Conservation (phyloP, 352 stramenopile species). For the Aphanomyces invadans region DNA sequence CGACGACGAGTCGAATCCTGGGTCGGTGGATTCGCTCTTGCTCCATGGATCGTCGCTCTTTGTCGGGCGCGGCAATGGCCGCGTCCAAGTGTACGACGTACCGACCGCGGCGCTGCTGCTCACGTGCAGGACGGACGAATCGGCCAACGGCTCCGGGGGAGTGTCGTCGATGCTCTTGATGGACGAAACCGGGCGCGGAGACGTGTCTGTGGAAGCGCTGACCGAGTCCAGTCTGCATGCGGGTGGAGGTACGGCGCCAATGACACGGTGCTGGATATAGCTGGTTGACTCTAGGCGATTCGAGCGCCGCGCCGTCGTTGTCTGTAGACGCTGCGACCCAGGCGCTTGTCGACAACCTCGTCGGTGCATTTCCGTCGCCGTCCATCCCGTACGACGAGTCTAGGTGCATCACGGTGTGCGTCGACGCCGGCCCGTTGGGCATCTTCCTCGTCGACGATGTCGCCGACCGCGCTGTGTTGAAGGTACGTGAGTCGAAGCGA, state of each 20-base stretch:
- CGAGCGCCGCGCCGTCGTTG: background rate
- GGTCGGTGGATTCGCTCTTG: slow-evolving; percentile 51
- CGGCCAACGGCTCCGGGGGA: background rate
- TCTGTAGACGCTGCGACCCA: background rate
- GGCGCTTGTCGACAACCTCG: background rate
- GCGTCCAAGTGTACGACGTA: slow-evolving; percentile 69
- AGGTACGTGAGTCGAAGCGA: slow-evolving; percentile 12
- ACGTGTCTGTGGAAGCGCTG: background rate
- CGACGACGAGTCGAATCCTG: slow-evolving; percentile 31
- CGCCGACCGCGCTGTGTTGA: slow-evolving; percentile 44
- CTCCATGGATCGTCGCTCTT: slow-evolving; percentile 46
- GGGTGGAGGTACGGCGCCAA: background rate
- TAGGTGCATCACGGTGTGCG: slow-evolving; percentile 15
- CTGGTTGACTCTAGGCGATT: too few relatives aligned
- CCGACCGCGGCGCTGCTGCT: slow-evolving; percentile 31
- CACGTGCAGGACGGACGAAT: background rate
- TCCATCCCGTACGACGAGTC: slow-evolving; percentile 17
- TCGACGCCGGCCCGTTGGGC: slow-evolving; percentile 44
- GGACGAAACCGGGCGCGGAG: background rate
- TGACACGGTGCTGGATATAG: too few relatives aligned
- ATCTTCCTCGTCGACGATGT: slow-evolving; percentile 53
- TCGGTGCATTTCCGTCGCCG: background rate
- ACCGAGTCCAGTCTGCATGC: background rate
- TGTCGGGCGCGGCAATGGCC: slow-evolving; percentile 54
- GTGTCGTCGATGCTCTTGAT: slow-evolving; percentile 14